phyloP scores from a whole-genome alignment of 208 protist species.

The Crithidia brevicula region DNA sequence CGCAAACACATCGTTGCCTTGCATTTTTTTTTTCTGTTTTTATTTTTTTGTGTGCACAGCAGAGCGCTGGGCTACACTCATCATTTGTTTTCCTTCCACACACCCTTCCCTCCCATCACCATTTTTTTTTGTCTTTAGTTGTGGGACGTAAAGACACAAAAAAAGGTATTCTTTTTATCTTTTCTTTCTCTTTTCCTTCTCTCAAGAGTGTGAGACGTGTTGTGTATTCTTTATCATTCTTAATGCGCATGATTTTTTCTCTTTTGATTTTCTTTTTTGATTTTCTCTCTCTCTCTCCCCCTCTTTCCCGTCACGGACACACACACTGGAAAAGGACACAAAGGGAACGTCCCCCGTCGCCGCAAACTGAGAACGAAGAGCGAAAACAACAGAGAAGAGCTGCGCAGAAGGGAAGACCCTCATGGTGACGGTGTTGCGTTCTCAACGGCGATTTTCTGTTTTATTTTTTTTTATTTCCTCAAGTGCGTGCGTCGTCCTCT shows the following conservation, averaged over 20 bases:
- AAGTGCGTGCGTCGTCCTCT: neutral
- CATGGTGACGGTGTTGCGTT: neutral
- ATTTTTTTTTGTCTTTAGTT: slow-evolving; percentile 19
- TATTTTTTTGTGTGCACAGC: slow-evolving; percentile 13
- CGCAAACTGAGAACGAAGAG: too few species aligned
- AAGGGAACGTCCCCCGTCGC: too few species aligned
- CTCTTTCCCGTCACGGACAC: neutral
- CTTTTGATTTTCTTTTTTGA: neutral
- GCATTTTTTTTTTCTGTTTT: slow-evolving; percentile 28
- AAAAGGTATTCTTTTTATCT: neutral
- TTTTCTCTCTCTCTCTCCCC: neutral
- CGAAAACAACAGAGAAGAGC: too few species aligned
- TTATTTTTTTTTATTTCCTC: slow-evolving; percentile 11
- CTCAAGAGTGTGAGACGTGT: too few species aligned
- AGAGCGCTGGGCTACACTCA: too few species aligned
- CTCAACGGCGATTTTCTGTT: slow-evolving; percentile 2
- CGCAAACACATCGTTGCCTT: too few species aligned
- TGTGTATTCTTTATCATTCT: too few species aligned
- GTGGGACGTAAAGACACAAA: neutral
- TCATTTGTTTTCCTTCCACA: too few species aligned
- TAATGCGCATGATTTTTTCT: too few species aligned
- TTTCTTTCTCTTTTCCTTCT: too few species aligned
- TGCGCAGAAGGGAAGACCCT: too few species aligned
- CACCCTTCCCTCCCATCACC: neutral
- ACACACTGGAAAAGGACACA: slow-evolving; percentile 7